A percentile compares a stretch with the other conserved stretches of the same genome.
Conservation (phyloP, 768 basidiomycete species). For the Leccinum olivaceopallidum region DNA sequence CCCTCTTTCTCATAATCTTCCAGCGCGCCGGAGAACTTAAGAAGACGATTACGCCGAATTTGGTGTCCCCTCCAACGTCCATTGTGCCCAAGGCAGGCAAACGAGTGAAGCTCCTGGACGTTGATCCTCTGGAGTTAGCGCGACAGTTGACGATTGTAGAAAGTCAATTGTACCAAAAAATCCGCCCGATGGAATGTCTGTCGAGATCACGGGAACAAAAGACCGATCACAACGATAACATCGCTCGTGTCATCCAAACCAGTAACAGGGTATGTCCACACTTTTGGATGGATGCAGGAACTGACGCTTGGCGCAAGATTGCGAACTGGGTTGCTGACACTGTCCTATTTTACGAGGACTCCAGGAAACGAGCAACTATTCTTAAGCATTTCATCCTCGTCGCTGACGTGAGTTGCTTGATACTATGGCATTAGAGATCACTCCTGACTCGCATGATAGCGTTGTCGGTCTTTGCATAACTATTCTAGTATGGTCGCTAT, state of each 20-base stretch:
- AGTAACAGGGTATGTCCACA: conserved; percentile 69
- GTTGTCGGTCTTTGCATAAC: conserved; percentile 86
- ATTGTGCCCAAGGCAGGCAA: conserved; percentile 70
- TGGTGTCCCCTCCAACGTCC: conserved; percentile 69
- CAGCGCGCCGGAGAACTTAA: conserved; percentile 56
- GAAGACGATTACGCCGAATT: conserved; percentile 55
- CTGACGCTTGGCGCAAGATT: conserved; percentile 51
- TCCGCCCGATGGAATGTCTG: conserved; percentile 88
- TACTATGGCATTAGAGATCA: neutral
- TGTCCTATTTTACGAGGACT: conserved; percentile 79
- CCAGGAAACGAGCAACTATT: conserved; percentile 73
- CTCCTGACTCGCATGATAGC: conserved; percentile 46
- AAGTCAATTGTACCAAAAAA: conserved; percentile 81
- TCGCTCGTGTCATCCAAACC: conserved; percentile 82
- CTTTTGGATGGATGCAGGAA: neutral
- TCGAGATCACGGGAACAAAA: conserved; percentile 78
- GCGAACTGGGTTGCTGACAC: conserved; percentile 91
- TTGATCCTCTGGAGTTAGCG: conserved; percentile 88
- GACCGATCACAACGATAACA: conserved; percentile 76
- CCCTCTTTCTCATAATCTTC: conserved; percentile 18
- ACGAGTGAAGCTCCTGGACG: conserved; percentile 80
- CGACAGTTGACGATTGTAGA: conserved; percentile 94
- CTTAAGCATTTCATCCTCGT: conserved; percentile 91
- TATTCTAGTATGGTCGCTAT: conserved; percentile 98
- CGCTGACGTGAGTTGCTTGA: conserved; percentile 70